Percentiles rank a stretch among this genome's conserved stretches.
These are phyloP conservation scores for Aspergillus avenaceus DNA, from an alignment of 495 filamentous ascomycete genomes.

Conservation along the genomic window DNA sequence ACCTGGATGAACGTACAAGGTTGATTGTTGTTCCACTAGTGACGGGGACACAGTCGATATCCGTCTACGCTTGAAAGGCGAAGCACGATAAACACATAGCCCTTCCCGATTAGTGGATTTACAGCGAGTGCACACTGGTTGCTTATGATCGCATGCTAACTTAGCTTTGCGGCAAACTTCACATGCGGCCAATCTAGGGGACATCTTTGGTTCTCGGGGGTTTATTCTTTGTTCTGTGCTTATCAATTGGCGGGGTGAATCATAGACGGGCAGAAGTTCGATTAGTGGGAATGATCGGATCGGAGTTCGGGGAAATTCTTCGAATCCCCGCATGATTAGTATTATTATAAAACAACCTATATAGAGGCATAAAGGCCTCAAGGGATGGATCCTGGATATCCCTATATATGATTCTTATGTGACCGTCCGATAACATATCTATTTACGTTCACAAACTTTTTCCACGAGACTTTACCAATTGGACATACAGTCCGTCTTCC, in stretches of 20 bases:
- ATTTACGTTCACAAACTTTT: too few relatives aligned
- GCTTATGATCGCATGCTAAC: conserved; percentile 37
- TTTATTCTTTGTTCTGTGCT: background rate
- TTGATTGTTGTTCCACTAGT: background rate
- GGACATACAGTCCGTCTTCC: too few relatives aligned
- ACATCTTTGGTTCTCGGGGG: conserved; percentile 3
- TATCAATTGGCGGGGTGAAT: background rate
- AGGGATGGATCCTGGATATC: too few relatives aligned
- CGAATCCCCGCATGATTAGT: background rate
- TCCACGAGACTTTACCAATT: too few relatives aligned
- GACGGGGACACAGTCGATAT: conserved; percentile 1
- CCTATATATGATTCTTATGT: too few relatives aligned
- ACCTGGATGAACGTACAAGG: background rate
- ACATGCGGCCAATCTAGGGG: conserved; percentile 29
- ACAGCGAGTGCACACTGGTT: conserved; percentile 38
- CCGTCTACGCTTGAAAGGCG: conserved; percentile 34
- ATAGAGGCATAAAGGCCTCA: too few relatives aligned
- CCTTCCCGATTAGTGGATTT: conserved; percentile 14
- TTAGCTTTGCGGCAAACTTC: conserved; percentile 41
- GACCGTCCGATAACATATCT: too few relatives aligned
- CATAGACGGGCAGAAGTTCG: background rate
- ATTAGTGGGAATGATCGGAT: background rate
- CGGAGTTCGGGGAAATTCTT: background rate
- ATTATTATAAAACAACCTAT: too few relatives aligned
- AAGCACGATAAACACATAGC: conserved; percentile 35